phyloP scores from a whole-genome alignment of 495 filamentous ascomycete genomes.

The Aspergillus avenaceus region DNA sequence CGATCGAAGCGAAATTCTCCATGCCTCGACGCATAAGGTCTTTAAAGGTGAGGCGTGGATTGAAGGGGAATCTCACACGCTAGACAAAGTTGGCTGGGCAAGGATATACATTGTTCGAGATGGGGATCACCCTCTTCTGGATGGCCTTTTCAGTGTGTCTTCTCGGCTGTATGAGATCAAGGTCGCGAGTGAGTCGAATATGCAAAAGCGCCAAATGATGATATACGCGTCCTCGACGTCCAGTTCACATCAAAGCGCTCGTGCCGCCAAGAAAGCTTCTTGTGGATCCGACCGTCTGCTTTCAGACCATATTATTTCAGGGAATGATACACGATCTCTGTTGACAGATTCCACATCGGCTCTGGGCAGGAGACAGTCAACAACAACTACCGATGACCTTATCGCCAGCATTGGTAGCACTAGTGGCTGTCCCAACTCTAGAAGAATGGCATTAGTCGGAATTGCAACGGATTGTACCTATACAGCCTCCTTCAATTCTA shows the following conservation, averaged over 20 bases:
- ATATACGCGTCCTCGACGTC: no score
- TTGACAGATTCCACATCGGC: conserved; percentile 25
- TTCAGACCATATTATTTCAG: no score
- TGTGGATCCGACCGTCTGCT: no score
- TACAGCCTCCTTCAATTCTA: conserved; percentile 58
- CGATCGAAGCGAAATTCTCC: not conserved
- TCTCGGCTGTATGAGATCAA: conserved; percentile 64
- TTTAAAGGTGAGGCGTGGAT: conserved; percentile 4
- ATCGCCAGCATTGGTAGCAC: conserved; percentile 63
- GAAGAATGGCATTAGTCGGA: conserved; percentile 78
- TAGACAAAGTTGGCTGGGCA: conserved; percentile 76
- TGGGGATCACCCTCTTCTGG: conserved; percentile 68
- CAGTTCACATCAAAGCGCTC: not conserved
- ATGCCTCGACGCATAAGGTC: not conserved
- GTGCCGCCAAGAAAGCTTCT: not conserved
- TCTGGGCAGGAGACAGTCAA: conserved; percentile 59
- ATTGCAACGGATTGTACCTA: conserved; percentile 91
- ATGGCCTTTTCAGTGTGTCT: conserved; percentile 71
- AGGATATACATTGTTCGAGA: conserved; percentile 67
- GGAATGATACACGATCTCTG: not conserved
- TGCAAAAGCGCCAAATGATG: no score
- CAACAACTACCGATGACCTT: not conserved
- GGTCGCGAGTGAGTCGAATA: not conserved
- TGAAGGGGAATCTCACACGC: conserved; percentile 18
- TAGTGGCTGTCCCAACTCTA: conserved; percentile 70